These are phyloP conservation scores for Juncus effusus DNA, from an alignment of 176 grass and related monocot genomes.

Conservation along the genomic window DNA sequence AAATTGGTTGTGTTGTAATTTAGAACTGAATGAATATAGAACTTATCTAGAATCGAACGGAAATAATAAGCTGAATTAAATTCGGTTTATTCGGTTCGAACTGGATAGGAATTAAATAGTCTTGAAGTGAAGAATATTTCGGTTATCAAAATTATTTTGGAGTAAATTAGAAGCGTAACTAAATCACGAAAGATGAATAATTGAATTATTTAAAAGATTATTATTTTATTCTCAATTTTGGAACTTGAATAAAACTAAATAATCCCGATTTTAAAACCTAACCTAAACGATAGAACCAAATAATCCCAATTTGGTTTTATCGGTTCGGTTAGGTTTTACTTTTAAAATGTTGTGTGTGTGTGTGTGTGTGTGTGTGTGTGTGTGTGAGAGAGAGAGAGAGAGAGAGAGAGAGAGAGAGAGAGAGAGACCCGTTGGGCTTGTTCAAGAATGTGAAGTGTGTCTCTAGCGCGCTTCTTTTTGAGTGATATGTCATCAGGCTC, in stretches of 20 bases:
- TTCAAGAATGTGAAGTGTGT: constrained; percentile 69
- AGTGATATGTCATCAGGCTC: constrained; percentile 81
- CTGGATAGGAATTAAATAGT: neutral
- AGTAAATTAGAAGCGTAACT: neutral
- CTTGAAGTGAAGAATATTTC: too few relatives aligned
- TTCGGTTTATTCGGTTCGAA: neutral
- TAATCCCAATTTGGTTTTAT: constrained; percentile 16
- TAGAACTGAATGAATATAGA: neutral
- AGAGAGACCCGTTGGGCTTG: constrained; percentile 68
- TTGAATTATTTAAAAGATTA: neutral
- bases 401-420: constrained; percentile 15
- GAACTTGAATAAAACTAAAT: neutral
- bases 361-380: neutral
- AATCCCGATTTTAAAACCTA: neutral
- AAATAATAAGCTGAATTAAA: neutral
- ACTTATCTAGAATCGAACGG: neutral
- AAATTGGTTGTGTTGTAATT: constrained; percentile 11
- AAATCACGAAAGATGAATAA: neutral
- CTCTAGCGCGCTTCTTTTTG: constrained; percentile 66
- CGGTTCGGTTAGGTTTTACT: neutral
- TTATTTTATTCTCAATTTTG: neutral
- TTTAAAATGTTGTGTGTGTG: constrained; percentile 3
- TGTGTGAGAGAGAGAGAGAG: constrained; percentile 11
- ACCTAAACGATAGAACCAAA: constrained; percentile 8
- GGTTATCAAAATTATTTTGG: neutral